Conservation (phyloP, 2,329 filamentous ascomycete species). For the Ophiostoma angusticollis region DNA sequence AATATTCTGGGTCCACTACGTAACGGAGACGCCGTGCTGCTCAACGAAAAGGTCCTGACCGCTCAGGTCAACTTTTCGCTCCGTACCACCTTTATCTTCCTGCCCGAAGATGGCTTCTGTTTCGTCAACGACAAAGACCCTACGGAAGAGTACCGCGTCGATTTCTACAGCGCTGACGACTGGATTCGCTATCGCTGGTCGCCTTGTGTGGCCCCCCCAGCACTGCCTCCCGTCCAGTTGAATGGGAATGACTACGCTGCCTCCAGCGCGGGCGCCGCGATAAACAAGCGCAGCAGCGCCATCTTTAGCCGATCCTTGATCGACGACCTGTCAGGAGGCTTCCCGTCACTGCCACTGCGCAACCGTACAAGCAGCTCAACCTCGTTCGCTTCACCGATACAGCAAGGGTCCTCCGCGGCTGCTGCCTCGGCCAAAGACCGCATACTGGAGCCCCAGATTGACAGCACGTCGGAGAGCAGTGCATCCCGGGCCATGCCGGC, state of each 20-base stretch:
- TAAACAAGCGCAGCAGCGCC: slow-evolving; percentile 21
- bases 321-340: slow-evolving; percentile 26
- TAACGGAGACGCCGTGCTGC: slow-evolving; percentile 81
- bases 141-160: slow-evolving; percentile 64
- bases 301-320: slow-evolving; percentile 30
- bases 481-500: not conserved
- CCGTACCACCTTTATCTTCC: slow-evolving; percentile 69
- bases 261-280: not conserved
- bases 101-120: slow-evolving; percentile 77
- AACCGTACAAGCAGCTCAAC: too few relatives aligned
- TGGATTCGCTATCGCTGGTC: slow-evolving; percentile 72
- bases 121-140: slow-evolving; percentile 69
- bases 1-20: slow-evolving; percentile 84
- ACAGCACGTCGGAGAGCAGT: slow-evolving; percentile 3
- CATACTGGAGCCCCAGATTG: slow-evolving; percentile 9
- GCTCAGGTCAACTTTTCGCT: slow-evolving; percentile 90
- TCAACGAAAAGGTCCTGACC: slow-evolving; percentile 80
- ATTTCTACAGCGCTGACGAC: slow-evolving; percentile 68
- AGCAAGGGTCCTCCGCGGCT: slow-evolving; percentile 16
- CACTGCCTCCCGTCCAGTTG: slow-evolving; percentile 42
- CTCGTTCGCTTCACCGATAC: too few relatives aligned
- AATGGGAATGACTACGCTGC: not conserved
- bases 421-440: slow-evolving; percentile 8
- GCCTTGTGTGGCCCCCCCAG: slow-evolving; percentile 55
- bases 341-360: slow-evolving; percentile 28